Conservation (phyloP, 2,329 filamentous ascomycete genomes). For the Sarocladium kiliense region DNA sequence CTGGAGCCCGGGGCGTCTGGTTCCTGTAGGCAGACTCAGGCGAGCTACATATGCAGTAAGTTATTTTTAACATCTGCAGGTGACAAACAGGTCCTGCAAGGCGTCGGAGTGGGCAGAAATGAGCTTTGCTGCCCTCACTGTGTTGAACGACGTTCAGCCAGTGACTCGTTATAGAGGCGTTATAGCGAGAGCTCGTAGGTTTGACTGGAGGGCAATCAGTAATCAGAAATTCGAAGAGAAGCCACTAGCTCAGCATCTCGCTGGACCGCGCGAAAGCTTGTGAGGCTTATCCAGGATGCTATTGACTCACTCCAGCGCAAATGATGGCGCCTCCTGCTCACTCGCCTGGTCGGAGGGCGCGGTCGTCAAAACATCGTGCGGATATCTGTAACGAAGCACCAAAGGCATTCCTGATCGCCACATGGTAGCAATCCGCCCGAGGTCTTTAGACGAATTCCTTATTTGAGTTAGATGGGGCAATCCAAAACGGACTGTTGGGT, state of each 20-base stretch:
- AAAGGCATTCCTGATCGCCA: background rate
- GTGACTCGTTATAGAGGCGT: no score
- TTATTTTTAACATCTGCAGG: background rate
- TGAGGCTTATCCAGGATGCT: background rate
- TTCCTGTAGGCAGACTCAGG: background rate
- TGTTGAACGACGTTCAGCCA: background rate
- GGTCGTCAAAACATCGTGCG: no score
- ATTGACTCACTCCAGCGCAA: background rate
- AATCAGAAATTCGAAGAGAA: background rate
- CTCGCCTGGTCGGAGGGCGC: no score
- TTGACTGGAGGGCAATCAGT: background rate
- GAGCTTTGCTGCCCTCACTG: no score
- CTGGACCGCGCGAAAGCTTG: background rate
- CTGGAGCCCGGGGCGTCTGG: background rate
- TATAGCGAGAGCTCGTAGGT: no score
- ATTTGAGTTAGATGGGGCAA: background rate
- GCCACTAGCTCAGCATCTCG: background rate
- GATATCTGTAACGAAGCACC: no score
- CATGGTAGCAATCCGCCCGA: background rate
- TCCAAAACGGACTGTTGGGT: background rate
- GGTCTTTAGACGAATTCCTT: slow-evolving; percentile 3
- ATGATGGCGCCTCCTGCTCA: background rate
- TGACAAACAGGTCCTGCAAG: background rate
- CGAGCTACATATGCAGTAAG: background rate
- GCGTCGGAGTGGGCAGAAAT: background rate